Base-by-base conservation (phyloP, 1,284 basidiomycete genomes). In the Fomes fomentarius region DNA sequence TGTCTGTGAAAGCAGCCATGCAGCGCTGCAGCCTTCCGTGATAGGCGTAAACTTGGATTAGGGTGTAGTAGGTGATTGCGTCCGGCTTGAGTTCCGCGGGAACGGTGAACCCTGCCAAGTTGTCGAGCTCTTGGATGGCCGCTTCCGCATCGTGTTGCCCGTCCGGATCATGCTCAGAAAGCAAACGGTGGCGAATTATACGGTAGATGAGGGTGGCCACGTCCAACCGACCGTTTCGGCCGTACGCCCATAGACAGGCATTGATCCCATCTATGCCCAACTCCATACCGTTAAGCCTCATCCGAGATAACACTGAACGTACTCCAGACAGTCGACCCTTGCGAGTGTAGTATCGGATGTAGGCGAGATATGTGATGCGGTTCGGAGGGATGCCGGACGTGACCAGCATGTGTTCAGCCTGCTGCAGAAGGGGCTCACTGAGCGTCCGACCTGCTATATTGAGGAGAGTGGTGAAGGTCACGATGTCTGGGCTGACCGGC, bases 11-110 rank as follows among this genome's bases (percentile, higher is more conserved):
- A 48, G 86, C 75, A 4, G 74, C 69, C 41, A 94, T 72, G 1
- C 83, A 78, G 3, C 76, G 72, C 22, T 71, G 66, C 48, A 94
- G 76, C 61, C 91, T 74, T 5, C 93, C 92, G 50, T 84, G 79
- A 65, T 87, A 87, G 2, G 89, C 80, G 66, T 87, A 77, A 8
- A 76, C 71, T 64, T 91, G 87, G 45, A 93, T 79, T 64, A 92
- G 72, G n/a, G 76, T 71, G 15, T 81, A 84, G 68, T 86, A 95
- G 10, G 89, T 91, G 50, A 83, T 70, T 19, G 77, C 73, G 64
- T 91, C 80, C 7, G 91, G 87, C 41, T 73, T 67, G 38, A 87
- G 61, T 6, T 70, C 63, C 2, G 62, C 60, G 0, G 78, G 72
- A 22, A 87, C 69, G 38, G 69, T 63, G 54, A 90, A 74, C 35